Conservation (phyloP, 768 basidiomycete genomes). For the Boletus insuetus region DNA sequence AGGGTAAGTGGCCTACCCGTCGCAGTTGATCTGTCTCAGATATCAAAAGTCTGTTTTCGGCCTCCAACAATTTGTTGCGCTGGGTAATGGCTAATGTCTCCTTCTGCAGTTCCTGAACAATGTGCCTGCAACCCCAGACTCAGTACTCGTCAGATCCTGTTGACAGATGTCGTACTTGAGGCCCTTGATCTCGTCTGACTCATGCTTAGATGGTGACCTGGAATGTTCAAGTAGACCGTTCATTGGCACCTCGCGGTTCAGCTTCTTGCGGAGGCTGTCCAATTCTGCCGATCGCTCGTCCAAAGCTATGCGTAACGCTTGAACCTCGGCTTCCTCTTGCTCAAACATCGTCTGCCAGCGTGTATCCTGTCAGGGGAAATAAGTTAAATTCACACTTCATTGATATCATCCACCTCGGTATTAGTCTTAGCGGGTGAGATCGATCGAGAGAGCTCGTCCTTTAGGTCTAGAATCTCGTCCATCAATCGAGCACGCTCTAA, state of each 20-base stretch:
- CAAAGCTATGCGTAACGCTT: constrained; percentile 31
- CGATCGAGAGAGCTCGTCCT: constrained; percentile 38
- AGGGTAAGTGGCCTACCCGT: constrained; percentile 45
- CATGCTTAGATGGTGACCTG: constrained; percentile 47
- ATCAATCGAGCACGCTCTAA: constrained; percentile 50
- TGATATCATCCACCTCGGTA: constrained; percentile 15
- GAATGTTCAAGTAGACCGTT: constrained; percentile 35
- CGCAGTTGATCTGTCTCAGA: constrained; percentile 62
- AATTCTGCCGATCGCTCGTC: constrained; percentile 48
- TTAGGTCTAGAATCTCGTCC: constrained; percentile 56
- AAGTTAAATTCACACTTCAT: not conserved
- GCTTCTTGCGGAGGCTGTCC: constrained; percentile 55
- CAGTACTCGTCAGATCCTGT: not conserved
- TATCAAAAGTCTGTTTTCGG: constrained; percentile 69
- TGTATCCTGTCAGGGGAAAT: constrained; percentile 17
- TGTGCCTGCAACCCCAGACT: constrained; percentile 50
- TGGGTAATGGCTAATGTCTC: constrained; percentile 66
- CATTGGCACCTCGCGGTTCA: constrained; percentile 55
- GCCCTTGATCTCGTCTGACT: constrained; percentile 69
- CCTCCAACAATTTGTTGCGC: constrained; percentile 66
- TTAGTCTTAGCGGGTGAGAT: constrained; percentile 21
- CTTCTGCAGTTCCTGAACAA: constrained; percentile 84
- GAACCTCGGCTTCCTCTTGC: constrained; percentile 30
- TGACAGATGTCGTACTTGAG: constrained; percentile 55
- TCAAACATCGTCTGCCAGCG: constrained; percentile 30